These are phyloP conservation scores for Coniochaeta pulveracea DNA, from an alignment of 2,329 filamentous ascomycete species.

Conservation along the genomic window DNA sequence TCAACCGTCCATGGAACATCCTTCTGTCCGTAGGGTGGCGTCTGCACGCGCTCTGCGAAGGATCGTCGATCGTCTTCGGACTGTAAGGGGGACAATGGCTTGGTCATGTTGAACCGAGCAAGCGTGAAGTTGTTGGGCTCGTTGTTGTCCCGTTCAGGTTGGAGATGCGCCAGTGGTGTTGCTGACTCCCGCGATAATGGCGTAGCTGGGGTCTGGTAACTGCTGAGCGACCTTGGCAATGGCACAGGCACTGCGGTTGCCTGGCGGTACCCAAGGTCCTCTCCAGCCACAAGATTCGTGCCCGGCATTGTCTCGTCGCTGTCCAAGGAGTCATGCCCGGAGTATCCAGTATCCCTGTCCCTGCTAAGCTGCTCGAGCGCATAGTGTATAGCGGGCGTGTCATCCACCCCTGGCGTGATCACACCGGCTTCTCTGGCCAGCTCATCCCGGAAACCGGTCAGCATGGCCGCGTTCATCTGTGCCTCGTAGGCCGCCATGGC, in stretches of 20 bases:
- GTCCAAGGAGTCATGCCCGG: conserved; percentile 36
- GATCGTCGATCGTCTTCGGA: too few species aligned
- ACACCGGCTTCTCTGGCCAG: conserved; percentile 36
- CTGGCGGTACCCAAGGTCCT: conserved; percentile 28
- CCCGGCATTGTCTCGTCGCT: conserved; percentile 15
- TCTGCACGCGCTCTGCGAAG: too few species aligned
- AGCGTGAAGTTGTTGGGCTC: too few species aligned
- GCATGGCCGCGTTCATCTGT: conserved; percentile 11
- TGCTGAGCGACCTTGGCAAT: too few species aligned
- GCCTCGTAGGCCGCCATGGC: conserved; percentile 8
- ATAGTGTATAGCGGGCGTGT: conserved; percentile 80
- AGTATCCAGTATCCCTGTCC: conserved; percentile 50
- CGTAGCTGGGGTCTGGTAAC: too few species aligned
- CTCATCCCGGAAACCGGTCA: conserved; percentile 35
- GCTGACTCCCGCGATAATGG: too few species aligned
- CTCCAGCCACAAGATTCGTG: conserved; percentile 15
- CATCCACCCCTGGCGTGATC: conserved; percentile 68
- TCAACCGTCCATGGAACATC: too few species aligned
- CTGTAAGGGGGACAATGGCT: too few species aligned
- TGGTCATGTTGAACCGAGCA: too few species aligned
- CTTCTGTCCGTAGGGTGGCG: too few species aligned
- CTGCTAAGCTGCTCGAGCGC: conserved; percentile 80
- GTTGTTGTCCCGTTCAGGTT: too few species aligned
- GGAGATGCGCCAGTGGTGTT: too few species aligned
- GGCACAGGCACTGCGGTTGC: conserved; percentile 1